These are phyloP conservation scores for Vigna hirtella DNA, from an alignment of 306 rosid genomes.

Conservation along the genomic window DNA sequence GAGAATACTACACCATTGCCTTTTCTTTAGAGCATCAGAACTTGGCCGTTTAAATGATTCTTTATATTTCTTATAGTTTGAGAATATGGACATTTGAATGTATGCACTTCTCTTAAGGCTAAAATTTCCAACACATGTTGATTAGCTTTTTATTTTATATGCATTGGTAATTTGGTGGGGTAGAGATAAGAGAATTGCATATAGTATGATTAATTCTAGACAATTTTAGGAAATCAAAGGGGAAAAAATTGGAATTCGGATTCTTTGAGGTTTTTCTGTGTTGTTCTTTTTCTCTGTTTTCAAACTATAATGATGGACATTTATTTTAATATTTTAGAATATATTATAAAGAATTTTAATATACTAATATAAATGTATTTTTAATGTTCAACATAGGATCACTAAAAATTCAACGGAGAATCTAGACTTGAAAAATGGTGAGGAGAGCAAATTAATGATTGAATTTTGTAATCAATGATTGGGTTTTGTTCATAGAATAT, in stretches of 20 bases:
- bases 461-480: background rate
- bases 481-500: background rate
- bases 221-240: background rate
- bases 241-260: no score
- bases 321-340: no score
- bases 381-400: no score
- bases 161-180: background rate
- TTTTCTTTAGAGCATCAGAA: conserved; percentile 4
- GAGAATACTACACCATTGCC: background rate
- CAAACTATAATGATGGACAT: no score
- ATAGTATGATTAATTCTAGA: background rate
- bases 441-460: no score
- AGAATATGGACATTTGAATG: background rate
- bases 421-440: no score
- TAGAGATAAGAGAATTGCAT: background rate
- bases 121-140: background rate
- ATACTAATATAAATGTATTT: no score
- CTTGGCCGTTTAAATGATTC: background rate
- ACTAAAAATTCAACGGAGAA: no score
- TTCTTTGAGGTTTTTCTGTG: no score
- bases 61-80: background rate
- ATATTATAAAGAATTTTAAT: no score
- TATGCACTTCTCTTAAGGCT: background rate
- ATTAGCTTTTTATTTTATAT: background rate
- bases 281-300: no score